These are phyloP conservation scores for Penicillium freii DNA, from an alignment of 2,329 filamentous ascomycete species.

Conservation along the genomic window DNA sequence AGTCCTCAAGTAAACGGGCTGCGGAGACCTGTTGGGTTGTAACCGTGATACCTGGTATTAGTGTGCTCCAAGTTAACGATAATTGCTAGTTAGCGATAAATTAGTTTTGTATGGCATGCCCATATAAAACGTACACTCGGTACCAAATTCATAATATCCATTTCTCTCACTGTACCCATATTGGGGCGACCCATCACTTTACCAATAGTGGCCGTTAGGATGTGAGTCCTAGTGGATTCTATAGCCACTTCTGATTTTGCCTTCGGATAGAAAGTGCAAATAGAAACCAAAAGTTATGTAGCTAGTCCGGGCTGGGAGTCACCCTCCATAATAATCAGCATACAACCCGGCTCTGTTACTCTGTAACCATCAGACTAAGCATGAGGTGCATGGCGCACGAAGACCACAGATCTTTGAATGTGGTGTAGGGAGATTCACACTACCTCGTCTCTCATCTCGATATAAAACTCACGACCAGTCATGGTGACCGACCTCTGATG, in stretches of 20 bases:
- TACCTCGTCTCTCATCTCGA: not conserved
- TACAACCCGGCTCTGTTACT: slow-evolving; percentile 1
- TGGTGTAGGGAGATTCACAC: not conserved
- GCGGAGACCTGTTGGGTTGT: too few relatives aligned
- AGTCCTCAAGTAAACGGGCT: too few relatives aligned
- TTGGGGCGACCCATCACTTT: too few relatives aligned
- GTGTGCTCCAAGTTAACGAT: too few relatives aligned
- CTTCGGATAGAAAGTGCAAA: not conserved
- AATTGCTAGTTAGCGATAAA: too few relatives aligned
- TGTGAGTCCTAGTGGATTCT: not conserved
- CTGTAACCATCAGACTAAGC: not conserved
- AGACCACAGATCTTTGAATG: not conserved
- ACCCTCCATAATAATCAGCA: not conserved
- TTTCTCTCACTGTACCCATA: too few relatives aligned
- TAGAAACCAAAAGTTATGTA: not conserved
- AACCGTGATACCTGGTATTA: too few relatives aligned
- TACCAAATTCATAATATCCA: too few relatives aligned
- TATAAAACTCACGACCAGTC: not conserved
- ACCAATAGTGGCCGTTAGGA: not conserved
- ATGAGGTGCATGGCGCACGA: not conserved
- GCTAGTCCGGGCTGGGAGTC: not conserved
- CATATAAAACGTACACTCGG: too few relatives aligned
- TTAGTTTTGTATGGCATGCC: too few relatives aligned
- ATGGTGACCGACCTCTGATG: not conserved
- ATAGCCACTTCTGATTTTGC: not conserved